Percentiles rank a stretch among this genome's conserved stretches.
Conservation (phyloP, 345 rosid genomes). For the Eucalyptus regnans region DNA sequence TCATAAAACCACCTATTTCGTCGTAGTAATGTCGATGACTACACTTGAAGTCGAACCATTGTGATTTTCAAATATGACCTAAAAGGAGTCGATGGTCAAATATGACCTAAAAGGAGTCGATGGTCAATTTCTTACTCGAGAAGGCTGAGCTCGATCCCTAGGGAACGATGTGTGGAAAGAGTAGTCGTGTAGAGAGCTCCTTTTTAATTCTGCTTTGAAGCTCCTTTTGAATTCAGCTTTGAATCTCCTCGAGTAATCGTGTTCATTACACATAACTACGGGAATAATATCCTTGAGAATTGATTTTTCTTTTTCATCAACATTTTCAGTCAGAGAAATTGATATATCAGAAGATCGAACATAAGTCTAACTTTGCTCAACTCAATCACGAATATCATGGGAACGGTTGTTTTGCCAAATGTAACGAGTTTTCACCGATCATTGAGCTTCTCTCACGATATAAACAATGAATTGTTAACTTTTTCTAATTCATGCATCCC, state of each 20-base stretch:
- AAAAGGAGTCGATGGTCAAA: not conserved
- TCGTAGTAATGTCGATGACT: not conserved
- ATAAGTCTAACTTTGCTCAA: not conserved
- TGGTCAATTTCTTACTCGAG: not conserved
- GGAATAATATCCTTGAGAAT: not conserved
- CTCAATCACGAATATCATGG: not conserved
- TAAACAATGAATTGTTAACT: accelerated
- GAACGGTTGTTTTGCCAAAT: no score
- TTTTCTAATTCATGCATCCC: not conserved
- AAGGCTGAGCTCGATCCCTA: not conserved
- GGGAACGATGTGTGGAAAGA: not conserved
- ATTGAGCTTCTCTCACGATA: no score
- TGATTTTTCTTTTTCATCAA: not conserved
- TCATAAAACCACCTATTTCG: not conserved
- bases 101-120: not conserved
- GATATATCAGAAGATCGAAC: accelerated
- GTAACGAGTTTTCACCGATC: not conserved
- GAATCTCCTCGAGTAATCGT: not conserved
- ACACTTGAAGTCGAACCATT: not conserved
- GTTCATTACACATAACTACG: not conserved
- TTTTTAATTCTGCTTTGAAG: not conserved
- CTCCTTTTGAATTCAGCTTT: not conserved
- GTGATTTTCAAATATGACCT: not conserved
- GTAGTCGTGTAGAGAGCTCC: not conserved
- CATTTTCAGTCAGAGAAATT: not conserved